Evolutionary conservation across 1,284 basidiomycete species (phyloP).

Genomic region (Laetiporus sulphureus): DNA sequence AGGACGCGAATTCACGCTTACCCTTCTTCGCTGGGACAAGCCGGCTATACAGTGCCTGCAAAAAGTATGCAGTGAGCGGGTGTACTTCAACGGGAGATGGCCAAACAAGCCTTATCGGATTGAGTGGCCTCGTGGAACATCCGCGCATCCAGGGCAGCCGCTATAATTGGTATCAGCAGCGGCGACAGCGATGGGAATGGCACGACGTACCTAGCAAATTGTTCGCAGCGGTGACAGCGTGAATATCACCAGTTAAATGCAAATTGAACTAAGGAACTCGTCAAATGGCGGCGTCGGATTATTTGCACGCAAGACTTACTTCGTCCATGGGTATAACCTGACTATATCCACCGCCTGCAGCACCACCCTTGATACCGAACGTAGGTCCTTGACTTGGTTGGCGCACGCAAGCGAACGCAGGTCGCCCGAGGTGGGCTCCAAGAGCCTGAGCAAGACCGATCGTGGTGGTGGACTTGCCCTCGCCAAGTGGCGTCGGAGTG

Average conservation of each 20-base stretch:
- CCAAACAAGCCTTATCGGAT: slow-evolving; percentile 69
- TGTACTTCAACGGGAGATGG: not conserved
- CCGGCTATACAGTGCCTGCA: slow-evolving; percentile 79
- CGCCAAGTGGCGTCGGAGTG: slow-evolving; percentile 95
- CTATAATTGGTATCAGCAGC: slow-evolving; percentile 30
- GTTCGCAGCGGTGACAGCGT: slow-evolving; percentile 97
- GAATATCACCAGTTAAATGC: slow-evolving; percentile 97
- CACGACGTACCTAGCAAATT: slow-evolving; percentile 77
- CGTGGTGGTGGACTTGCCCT: slow-evolving; percentile 98
- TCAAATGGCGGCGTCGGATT: not conserved
- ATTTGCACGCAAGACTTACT: slow-evolving; percentile 35
- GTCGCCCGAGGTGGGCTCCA: slow-evolving; percentile 89
- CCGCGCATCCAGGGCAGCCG: slow-evolving; percentile 93
- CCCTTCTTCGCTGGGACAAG: slow-evolving; percentile 94
- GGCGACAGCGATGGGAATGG: slow-evolving; percentile 3
- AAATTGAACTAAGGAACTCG: slow-evolving; percentile 68
- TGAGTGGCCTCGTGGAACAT: slow-evolving; percentile 99
- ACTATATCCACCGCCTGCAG: slow-evolving; percentile 97
- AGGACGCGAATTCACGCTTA: slow-evolving; percentile 88
- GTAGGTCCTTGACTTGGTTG: slow-evolving; percentile 99
- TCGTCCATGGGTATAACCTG: slow-evolving; percentile 99
- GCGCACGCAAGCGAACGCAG: slow-evolving; percentile 96
- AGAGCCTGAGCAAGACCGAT: slow-evolving; percentile 97
- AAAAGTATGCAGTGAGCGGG: not conserved
- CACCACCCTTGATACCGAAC: slow-evolving; percentile 99